phyloP scores from a whole-genome alignment of 176 grass and related monocot species.

The Aegilops longissima region DNA sequence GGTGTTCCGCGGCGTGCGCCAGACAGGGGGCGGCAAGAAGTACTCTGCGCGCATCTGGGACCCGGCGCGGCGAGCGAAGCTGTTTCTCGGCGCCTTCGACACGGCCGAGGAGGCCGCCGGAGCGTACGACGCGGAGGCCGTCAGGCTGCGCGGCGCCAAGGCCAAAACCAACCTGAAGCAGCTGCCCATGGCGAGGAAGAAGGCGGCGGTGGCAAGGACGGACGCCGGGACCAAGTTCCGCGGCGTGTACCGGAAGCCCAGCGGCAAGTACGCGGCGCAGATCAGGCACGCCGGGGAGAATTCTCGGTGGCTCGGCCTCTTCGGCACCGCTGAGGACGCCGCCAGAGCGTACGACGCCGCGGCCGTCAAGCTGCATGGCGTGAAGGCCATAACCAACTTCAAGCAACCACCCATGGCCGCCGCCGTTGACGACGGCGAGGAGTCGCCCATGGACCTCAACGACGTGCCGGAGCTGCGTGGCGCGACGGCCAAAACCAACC shows the following conservation, averaged over 20 bases:
- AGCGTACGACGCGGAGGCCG: background rate
- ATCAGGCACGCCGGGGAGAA: background rate
- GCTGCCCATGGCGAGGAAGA: background rate
- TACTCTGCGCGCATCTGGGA: background rate
- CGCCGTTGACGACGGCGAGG: background rate
- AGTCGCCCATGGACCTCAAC: background rate
- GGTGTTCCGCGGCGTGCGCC: background rate
- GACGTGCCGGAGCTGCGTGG: background rate
- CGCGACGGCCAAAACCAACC: background rate
- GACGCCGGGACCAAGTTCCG: no score
- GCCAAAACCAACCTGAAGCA: background rate
- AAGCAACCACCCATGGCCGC: background rate
- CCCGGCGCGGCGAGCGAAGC: background rate
- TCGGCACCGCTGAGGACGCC: slow-evolving; percentile 71
- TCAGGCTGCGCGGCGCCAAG: background rate
- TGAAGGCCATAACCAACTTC: background rate
- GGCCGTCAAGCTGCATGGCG: background rate
- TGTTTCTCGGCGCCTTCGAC: slow-evolving; percentile 89
- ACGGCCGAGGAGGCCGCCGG: slow-evolving; percentile 59
- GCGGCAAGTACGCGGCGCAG: background rate
- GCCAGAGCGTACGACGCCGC: slow-evolving; percentile 56
- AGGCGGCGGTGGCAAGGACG: no score
- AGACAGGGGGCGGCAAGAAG: background rate
- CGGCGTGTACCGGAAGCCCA: background rate
- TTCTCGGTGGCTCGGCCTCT: slow-evolving; percentile 57